Percentiles rank a stretch among this genome's conserved stretches.
Evolutionary conservation across 345 rosid genomes (phyloP).

Genomic region (Raphanus raphanistrum): DNA sequence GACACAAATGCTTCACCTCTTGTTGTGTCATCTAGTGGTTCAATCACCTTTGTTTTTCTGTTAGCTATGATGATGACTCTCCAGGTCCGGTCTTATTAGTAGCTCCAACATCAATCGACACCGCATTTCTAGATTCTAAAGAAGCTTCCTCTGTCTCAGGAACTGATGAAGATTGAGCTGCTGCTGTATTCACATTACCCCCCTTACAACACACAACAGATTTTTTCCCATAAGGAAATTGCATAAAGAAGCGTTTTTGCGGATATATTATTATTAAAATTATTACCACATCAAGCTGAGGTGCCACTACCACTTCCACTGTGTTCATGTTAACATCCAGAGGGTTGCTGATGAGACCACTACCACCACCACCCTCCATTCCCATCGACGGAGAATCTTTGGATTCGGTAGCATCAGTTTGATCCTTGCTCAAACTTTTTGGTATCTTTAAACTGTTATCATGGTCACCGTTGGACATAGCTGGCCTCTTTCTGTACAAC

Average conservation of each 20-base stretch:
- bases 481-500: constrained; percentile 35
- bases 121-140: constrained; percentile 39
- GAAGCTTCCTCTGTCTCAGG: constrained; percentile 27
- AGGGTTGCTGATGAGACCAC: constrained; percentile 25
- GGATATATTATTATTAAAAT: constrained; percentile 1
- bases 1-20: constrained; percentile 9
- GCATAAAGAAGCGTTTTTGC: constrained; percentile 15
- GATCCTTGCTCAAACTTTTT: constrained; percentile 26
- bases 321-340: constrained; percentile 19
- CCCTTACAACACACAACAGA: constrained; percentile 4
- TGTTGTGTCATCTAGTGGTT: constrained; percentile 13
- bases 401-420: constrained; percentile 17
- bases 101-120: constrained; percentile 32
- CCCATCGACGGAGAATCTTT: constrained; percentile 19
- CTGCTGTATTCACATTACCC: constrained; percentile 16
- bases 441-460: constrained; percentile 22
- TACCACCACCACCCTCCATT: constrained; percentile 20
- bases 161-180: constrained; percentile 24
- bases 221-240: neutral
- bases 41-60: constrained; percentile 18
- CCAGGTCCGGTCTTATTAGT: constrained; percentile 19
- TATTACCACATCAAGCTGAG: constrained; percentile 29
- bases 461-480: constrained; percentile 31
- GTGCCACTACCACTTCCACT: constrained; percentile 16
- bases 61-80: constrained; percentile 26